These are phyloP conservation scores for Funneliformis geosporum DNA, from an alignment of 192 early-diverging fungal genomes.

Conservation along the genomic window DNA sequence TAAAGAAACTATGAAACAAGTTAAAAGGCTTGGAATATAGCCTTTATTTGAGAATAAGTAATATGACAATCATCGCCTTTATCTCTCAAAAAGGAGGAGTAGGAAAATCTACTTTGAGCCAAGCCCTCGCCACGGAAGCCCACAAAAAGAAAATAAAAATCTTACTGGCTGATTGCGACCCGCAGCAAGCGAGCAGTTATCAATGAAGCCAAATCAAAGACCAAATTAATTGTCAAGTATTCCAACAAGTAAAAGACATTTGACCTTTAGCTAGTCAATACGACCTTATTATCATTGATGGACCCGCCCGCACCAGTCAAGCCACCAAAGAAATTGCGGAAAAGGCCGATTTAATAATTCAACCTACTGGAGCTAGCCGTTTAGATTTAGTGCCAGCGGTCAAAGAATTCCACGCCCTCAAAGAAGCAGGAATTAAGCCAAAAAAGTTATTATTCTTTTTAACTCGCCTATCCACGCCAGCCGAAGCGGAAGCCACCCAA, in stretches of 20 bases:
- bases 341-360: slow-evolving; percentile 12
- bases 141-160: not conserved
- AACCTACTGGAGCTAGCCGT: not conserved
- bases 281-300: slow-evolving; percentile 10
- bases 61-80: slow-evolving; percentile 3
- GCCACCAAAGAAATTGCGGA: not conserved
- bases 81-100: slow-evolving; percentile 15
- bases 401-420: not conserved
- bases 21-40: not conserved
- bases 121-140: not conserved
- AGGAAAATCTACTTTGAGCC: slow-evolving; percentile 14
- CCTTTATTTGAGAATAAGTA: no score
- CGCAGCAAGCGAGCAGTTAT: slow-evolving; percentile 1
- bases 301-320: slow-evolving; percentile 14
- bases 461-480: not conserved
- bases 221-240: no score
- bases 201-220: not conserved
- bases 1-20: slow-evolving; percentile 2
- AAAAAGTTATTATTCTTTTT: not conserved
- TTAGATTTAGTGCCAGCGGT: slow-evolving; percentile 2
- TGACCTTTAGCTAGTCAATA: no score
- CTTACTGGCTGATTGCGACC: slow-evolving; percentile 15
- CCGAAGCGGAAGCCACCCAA: not conserved
- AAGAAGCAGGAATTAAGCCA: not conserved
- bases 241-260: no score